Conservation (phyloP, 108 stramenopile species). For the Nitzschia sp. region DNA sequence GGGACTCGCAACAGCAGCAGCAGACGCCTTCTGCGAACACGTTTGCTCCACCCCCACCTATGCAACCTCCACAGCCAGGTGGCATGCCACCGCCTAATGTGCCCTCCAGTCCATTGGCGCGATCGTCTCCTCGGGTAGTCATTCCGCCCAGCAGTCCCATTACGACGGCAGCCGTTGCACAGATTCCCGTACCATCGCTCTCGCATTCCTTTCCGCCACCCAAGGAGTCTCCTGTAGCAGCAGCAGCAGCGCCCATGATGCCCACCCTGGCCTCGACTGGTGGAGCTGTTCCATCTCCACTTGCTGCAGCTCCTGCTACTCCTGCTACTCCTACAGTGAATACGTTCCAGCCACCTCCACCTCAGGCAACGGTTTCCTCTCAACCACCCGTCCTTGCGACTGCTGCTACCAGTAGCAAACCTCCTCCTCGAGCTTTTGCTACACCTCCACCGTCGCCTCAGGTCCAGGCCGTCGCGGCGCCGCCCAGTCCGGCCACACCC, state of each 20-base stretch:
- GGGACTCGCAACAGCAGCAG: constrained; percentile 1
- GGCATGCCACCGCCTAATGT: not conserved
- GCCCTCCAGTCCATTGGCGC: constrained; percentile 13
- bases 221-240: not conserved
- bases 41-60: not conserved
- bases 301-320: not conserved
- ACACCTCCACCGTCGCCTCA: constrained; percentile 36
- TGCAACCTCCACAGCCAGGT: not conserved
- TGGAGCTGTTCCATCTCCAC: not conserved
- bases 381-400: not conserved
- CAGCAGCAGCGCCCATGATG: not conserved
- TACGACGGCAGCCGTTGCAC: constrained; percentile 5
- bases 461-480: not conserved
- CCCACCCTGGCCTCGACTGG: not conserved
- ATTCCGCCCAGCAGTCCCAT: constrained; percentile 9
- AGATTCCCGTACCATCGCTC: not conserved
- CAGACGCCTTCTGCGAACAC: not conserved
- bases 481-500: constrained; percentile 13
- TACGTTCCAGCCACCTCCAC: not conserved
- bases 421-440: not conserved
- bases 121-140: constrained; percentile 10
- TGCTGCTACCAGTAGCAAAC: not conserved
- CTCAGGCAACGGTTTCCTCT: not conserved
- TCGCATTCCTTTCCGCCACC: not conserved
- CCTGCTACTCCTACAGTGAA: not conserved